phyloP scores from a whole-genome alignment of 371 early-diverging fungal genomes.

The Neoconidiobolus thromboides region DNA sequence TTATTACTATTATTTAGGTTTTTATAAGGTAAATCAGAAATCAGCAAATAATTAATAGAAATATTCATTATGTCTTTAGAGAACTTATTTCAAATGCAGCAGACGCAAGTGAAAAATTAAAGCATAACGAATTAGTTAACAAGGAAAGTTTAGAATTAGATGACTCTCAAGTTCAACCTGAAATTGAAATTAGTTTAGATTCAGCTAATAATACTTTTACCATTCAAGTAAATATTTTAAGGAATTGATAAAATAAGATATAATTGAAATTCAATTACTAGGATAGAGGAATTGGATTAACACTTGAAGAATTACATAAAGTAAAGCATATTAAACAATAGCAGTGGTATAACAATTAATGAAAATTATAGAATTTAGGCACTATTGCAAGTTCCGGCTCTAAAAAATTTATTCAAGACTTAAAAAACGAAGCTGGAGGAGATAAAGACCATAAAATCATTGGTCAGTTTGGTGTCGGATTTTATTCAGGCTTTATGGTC shows the following conservation, averaged over 20 bases:
- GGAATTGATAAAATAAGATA: no score
- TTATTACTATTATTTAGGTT: background rate
- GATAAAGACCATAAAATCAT: conserved; percentile 60
- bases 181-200: conserved; percentile 61
- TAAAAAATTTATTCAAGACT: conserved; percentile 66
- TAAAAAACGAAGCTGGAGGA: conserved; percentile 30
- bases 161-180: conserved; percentile 41
- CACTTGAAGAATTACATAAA: conserved; percentile 59
- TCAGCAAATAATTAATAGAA: background rate
- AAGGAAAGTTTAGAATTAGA: conserved; percentile 16
- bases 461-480: conserved; percentile 97
- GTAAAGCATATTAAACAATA: background rate
- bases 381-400: conserved; percentile 92
- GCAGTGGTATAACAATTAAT: background rate
- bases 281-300: conserved; percentile 98
- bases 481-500: conserved; percentile 79
- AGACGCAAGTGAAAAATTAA: conserved; percentile 97
- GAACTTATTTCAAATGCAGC: conserved; percentile 95
- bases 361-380: conserved; percentile 59
- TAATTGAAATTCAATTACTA: conserved; percentile 1
- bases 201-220: conserved; percentile 52
- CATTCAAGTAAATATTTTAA: conserved; percentile 26
- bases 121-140: conserved; percentile 48
- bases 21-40: background rate
- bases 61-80: conserved; percentile 19